Evolutionary conservation across 768 basidiomycete genomes (phyloP), one percentile per base, ranked within the genome.

Genomic region (Mycena galericulata): DNA sequence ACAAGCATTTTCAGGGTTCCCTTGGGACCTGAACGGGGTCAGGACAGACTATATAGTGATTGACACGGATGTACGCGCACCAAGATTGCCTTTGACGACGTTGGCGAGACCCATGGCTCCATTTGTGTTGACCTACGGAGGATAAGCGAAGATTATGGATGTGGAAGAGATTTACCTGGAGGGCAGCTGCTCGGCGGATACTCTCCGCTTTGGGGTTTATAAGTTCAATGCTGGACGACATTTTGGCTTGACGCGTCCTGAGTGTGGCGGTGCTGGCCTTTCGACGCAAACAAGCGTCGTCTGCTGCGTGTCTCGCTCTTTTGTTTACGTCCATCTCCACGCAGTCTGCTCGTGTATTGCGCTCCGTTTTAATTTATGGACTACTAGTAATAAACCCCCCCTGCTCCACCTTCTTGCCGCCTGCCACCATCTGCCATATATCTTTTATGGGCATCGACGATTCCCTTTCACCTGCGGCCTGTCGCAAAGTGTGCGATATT

Each of bases 1-100:
- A 99, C 98, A 58, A 99, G 90, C 97, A 99, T 99, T 86, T 99
- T 99, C 73, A 98, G 88, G 0, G 98, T 99, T 66, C 98, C 98
- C 81, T 97, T 86, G 22, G 98, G 98, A 50, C 97, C 97, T 97
- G 70, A 56, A 58, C 41, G 46, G 72, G 56, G 66, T 70, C 34
- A 63, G 55, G 54, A 55, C 51, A 17, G 60, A 15, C 38, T 36
- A 17, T n/a, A 15, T n/a, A 32, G 12, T 26, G 61, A 65, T 61
- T 58, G 36, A 63, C 63, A 38, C 56, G 67, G 65, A 67, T 61
- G 61, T 63, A 58, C 69, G 79, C 82, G 74, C 73, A 97, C 97
- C 97, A 71, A 99, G 86, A 84, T 99, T 99, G 76, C 93, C 90
- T 86, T 96, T 97, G 73, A 99, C 98, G 68, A 99, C 97, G 79